Evolutionary conservation across 345 rosid species (phyloP), one percentile per base, ranked within the genome.

Genomic region (Mallotus nudiflorus): DNA sequence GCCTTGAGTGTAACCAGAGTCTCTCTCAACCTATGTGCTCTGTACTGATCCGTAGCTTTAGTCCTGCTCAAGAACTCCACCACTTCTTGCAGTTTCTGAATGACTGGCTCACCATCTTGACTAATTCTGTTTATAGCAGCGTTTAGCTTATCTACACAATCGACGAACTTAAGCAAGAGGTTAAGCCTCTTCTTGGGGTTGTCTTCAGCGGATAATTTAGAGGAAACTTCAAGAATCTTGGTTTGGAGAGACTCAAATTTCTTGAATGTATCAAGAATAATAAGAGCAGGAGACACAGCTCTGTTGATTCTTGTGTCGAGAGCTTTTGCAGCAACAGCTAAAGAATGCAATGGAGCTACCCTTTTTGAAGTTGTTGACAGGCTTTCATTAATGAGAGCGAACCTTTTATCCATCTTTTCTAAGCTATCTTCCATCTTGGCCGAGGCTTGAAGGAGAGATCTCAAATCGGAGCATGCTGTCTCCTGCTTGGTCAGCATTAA

Each of bases 41-140:
- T 77, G 27, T 56, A 73, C 73, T 73, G 87, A 70, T 83, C 90
- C 16, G 90, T 80, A 40, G 89, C 89, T 73, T 86, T 84, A 18
- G 93, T 88, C 79, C 93, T 73, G 84, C 90, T 88, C 83, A 88
- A 74, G 81, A 88, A 88, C 84, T 88, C 90, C 75, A 86, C 90
- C 49, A 83, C 90, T 73, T 88, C 93, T 59, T 88, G 93, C 39
- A 88, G 86, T 82, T 74, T 88, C 71, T 86, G 90, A 58, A 86
- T 85, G 75, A 80, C 87, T 0, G 86, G 89, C 62, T 83, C 86
- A 1, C 90, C 86, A 9, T 85, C 85, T 60, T 66, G 68, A 60
- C 68, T 46, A 15, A 88, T 86, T 1, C 77, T 55, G 73, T 68
- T 69, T n/a, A 86, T 77, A 1, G 82, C 80, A 1, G 39, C 69